A percentile compares a stretch with the other conserved stretches of the same genome.
Evolutionary conservation across 306 rosid genomes (phyloP).

Genomic region (Elaeagnus macrophylla): DNA sequence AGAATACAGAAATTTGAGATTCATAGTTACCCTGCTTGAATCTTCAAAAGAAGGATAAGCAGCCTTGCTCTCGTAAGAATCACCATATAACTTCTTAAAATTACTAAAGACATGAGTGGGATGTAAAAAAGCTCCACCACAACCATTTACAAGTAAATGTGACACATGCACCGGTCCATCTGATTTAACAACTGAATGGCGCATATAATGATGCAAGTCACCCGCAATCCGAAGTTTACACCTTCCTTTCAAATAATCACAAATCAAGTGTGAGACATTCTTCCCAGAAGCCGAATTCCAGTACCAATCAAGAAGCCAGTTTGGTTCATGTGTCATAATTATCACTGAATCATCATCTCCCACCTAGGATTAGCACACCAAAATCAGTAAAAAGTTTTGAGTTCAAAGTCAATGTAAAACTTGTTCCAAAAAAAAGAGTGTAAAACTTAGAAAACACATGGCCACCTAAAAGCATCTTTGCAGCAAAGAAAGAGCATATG

Average conservation of each 20-base stretch:
- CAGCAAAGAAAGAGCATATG: too few relatives aligned
- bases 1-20: constrained; percentile 1
- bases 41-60: constrained; percentile 95
- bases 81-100: constrained; percentile 50
- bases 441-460: constrained; percentile 1
- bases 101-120: constrained; percentile 92
- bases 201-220: constrained; percentile 99
- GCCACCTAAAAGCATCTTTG: neutral
- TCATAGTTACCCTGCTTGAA: constrained; percentile 70
- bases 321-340: constrained; percentile 86
- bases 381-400: neutral
- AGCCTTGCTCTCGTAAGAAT: constrained; percentile 74
- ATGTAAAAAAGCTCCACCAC: constrained; percentile 98
- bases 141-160: constrained; percentile 90
- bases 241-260: constrained; percentile 81
- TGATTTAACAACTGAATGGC: constrained; percentile 76
- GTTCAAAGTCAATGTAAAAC: neutral
- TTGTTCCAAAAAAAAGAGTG: neutral
- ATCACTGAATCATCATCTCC: constrained; percentile 76
- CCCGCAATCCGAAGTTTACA: constrained; percentile 96
- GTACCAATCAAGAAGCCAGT: constrained; percentile 95
- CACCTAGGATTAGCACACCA: constrained; percentile 39
- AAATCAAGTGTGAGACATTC: constrained; percentile 72
- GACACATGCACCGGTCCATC: constrained; percentile 64
- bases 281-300: constrained; percentile 78